These are phyloP conservation scores for Aspergillus sojae DNA, from an alignment of 2,329 filamentous ascomycete genomes.

Conservation along the genomic window DNA sequence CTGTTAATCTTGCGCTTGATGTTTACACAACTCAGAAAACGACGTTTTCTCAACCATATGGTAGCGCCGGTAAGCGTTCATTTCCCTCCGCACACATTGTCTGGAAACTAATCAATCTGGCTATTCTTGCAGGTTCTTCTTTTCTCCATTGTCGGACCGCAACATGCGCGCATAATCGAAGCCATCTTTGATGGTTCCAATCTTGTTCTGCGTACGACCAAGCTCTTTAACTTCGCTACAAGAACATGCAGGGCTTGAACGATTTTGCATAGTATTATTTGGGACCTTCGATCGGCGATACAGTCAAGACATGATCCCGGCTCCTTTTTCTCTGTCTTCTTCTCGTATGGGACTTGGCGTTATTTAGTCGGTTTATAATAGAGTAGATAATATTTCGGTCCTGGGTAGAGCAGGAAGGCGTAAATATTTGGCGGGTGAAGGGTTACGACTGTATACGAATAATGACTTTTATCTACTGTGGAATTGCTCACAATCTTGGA, in stretches of 20 bases:
- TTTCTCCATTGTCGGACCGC: constrained; percentile 10
- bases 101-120: neutral
- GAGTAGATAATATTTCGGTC: neutral
- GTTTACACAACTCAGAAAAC: neutral
- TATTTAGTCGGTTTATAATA: no score
- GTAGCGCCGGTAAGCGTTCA: constrained; percentile 1
- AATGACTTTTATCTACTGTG: neutral
- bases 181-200: constrained; percentile 6
- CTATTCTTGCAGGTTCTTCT: neutral
- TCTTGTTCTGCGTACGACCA: constrained; percentile 4
- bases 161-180: constrained; percentile 12
- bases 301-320: neutral
- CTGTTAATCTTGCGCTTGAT: constrained; percentile 4
- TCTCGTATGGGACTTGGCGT: no score
- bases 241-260: neutral
- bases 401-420: neutral
- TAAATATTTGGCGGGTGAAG: neutral
- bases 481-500: no score
- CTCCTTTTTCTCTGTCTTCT: no score
- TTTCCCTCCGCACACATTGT: neutral
- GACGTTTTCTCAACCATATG: constrained; percentile 1
- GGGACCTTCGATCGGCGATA: neutral
- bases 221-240: constrained; percentile 8
- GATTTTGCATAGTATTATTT: constrained; percentile 6
- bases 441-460: neutral